Conservation (phyloP, 1,284 basidiomycete genomes). For the Takashimella koratensis region DNA sequence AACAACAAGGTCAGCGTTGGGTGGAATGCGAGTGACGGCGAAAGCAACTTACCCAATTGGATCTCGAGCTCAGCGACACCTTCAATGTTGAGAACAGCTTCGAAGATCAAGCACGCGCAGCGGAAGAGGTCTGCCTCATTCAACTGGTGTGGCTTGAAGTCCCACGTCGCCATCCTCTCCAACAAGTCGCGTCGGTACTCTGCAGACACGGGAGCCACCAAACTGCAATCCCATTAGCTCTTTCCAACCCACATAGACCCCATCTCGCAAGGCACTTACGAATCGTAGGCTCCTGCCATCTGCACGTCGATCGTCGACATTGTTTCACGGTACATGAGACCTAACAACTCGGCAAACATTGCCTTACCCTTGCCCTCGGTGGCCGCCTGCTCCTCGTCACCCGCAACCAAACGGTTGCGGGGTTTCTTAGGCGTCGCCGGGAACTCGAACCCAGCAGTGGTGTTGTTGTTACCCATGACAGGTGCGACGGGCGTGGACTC, state of each 20-base stretch:
- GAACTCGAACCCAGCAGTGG: not conserved
- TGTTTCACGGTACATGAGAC: slow-evolving; percentile 76
- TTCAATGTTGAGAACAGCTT: slow-evolving; percentile 55
- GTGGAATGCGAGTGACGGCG: slow-evolving; percentile 1
- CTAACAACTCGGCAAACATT: slow-evolving; percentile 68
- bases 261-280: slow-evolving; percentile 42
- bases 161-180: slow-evolving; percentile 66
- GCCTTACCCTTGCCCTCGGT: slow-evolving; percentile 54
- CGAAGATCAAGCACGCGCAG: slow-evolving; percentile 71
- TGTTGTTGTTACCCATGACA: not conserved
- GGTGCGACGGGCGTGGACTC: not conserved
- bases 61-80: slow-evolving; percentile 67
- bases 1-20: slow-evolving; percentile 4
- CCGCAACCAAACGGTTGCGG: slow-evolving; percentile 54
- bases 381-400: slow-evolving; percentile 35
- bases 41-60: slow-evolving; percentile 58
- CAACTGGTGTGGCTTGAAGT: slow-evolving; percentile 79
- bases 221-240: too few relatives aligned
- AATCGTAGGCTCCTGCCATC: slow-evolving; percentile 43
- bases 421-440: slow-evolving; percentile 60
- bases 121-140: slow-evolving; percentile 73
- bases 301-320: slow-evolving; percentile 62
- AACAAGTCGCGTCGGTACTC: slow-evolving; percentile 55
- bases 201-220: slow-evolving; percentile 39
- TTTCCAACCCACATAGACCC: too few relatives aligned